Base-by-base conservation (phyloP, 2,329 filamentous ascomycete genomes). In the Claviceps sp. region DNA sequence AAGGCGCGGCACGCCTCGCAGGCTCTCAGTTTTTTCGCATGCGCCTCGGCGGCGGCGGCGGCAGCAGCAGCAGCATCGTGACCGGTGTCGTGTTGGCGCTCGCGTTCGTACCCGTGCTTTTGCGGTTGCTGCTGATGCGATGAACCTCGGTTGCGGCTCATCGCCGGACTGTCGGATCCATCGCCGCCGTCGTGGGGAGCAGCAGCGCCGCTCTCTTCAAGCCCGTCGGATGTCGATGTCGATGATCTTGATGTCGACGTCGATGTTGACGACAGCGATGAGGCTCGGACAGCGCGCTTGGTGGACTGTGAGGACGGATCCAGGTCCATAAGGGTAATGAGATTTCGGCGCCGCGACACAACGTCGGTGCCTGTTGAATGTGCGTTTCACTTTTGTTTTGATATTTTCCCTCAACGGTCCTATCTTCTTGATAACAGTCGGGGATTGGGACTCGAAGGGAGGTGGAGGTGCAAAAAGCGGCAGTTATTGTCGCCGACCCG, bases 1-100 rank as follows among this genome's bases (percentile, higher is more conserved):
- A 89, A 72, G 24, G 81, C 80, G 46, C 85, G 81, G 62, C 85
- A 89, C 2, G 84, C 81, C 64, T 89, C 85, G 66, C 85, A 89
- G 38, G 85, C 85, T 30, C 85, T 77, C 4, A 81, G 75, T 52
- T 85, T 79, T 65, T 85, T 87, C 38, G 78, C 70, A 43, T 85
- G 82, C 5, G 42, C 42, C 5, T 19, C 19, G 19, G 42, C 42
- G 14, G 42, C 42, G 50, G 52, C 58, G 30, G 60, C 64, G 34
- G 58, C 61, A 30, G 52, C 57, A 22, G 60, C 64, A 37, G 59
- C 60, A 30, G 57, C 61, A 26, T 53, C 48, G 19, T 52, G 47
- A 8, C 40, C 50, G 16, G 14, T 17, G 42, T 38, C 50, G n/a
- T 52, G 40, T 13, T 43, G 13, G 30, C 39, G 13, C 5, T 49